Percentiles rank a stretch among this genome's conserved stretches.
phyloP scores from a whole-genome alignment of 768 basidiomycete genomes.

The Lactarius tabidus region DNA sequence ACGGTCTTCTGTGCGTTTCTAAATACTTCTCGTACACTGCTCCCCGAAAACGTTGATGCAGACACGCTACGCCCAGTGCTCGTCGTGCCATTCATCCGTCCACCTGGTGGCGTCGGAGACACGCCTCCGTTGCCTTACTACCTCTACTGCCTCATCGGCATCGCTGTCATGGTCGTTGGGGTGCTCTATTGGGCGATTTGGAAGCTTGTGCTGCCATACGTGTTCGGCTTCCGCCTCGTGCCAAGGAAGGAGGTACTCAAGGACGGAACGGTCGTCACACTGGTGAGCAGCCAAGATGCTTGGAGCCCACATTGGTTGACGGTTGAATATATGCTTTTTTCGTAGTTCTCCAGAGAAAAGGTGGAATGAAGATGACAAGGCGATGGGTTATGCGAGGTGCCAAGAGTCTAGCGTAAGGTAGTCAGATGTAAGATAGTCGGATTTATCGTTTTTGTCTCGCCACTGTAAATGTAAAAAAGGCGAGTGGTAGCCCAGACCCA shows the following conservation, averaged over 20 bases:
- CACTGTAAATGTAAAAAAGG: not conserved
- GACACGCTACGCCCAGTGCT: slow-evolving; percentile 38
- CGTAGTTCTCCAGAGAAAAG: slow-evolving; percentile 17
- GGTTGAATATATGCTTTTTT: not conserved
- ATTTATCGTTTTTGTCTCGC: not conserved
- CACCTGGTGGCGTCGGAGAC: slow-evolving; percentile 52
- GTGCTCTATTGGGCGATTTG: slow-evolving; percentile 53
- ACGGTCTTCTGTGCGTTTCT: slow-evolving; percentile 45
- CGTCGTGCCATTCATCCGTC: slow-evolving; percentile 51
- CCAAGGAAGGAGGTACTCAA: slow-evolving; percentile 45
- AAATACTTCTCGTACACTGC: not conserved
- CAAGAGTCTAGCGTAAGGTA: not conserved
- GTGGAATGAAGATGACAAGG: not conserved
- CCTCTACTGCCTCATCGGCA: slow-evolving; percentile 54
- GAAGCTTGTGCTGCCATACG: slow-evolving; percentile 46
- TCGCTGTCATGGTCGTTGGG: slow-evolving; percentile 44
- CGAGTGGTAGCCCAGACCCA: not conserved
- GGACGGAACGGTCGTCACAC: slow-evolving; percentile 53
- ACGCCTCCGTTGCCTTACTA: slow-evolving; percentile 60
- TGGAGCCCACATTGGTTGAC: not conserved
- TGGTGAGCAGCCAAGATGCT: slow-evolving; percentile 37
- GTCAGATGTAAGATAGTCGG: not conserved
- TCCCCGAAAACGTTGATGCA: not conserved
- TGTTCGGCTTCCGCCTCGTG: slow-evolving; percentile 47
- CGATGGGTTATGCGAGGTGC: not conserved